Evolutionary conservation across 2,329 filamentous ascomycete genomes (phyloP).

Genomic region (Hypoxylon sp.): DNA sequence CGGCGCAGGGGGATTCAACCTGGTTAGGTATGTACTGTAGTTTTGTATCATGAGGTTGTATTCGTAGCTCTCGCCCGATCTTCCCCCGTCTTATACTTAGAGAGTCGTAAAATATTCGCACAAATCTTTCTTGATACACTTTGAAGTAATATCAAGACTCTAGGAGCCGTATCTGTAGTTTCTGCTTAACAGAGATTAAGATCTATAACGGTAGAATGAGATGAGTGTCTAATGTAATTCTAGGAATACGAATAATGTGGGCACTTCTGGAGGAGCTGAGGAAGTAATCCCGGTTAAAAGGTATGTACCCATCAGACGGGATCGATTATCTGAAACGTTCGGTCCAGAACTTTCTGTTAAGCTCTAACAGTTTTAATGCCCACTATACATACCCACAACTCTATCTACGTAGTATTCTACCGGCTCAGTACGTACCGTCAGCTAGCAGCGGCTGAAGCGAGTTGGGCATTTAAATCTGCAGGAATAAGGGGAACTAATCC

Average conservation of each 20-base stretch:
- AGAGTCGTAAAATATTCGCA: conserved; percentile 1
- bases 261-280: conserved; percentile 26
- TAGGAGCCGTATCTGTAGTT: not conserved
- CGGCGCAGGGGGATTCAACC: conserved; percentile 38
- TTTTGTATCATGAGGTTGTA: conserved; percentile 42
- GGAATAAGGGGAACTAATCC: conserved; percentile 24
- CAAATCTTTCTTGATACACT: not conserved
- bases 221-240: conserved; percentile 16
- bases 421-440: not conserved
- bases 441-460: conserved; percentile 18
- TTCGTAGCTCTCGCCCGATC: conserved; percentile 14
- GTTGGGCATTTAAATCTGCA: conserved; percentile 10
- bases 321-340: conserved; percentile 39
- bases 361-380: conserved; percentile 4
- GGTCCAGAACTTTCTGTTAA: conserved; percentile 37
- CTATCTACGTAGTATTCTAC: not conserved
- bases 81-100: not conserved
- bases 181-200: not conserved
- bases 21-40: conserved; percentile 34
- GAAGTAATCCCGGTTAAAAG: conserved; percentile 20
- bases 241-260: conserved; percentile 30
- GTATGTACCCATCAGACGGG: conserved; percentile 19
- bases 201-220: not conserved
- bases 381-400: not conserved
- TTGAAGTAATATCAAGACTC: not conserved